Evolutionary conservation across 768 basidiomycete genomes (phyloP).

Genomic region (Tremella mesenterica): DNA sequence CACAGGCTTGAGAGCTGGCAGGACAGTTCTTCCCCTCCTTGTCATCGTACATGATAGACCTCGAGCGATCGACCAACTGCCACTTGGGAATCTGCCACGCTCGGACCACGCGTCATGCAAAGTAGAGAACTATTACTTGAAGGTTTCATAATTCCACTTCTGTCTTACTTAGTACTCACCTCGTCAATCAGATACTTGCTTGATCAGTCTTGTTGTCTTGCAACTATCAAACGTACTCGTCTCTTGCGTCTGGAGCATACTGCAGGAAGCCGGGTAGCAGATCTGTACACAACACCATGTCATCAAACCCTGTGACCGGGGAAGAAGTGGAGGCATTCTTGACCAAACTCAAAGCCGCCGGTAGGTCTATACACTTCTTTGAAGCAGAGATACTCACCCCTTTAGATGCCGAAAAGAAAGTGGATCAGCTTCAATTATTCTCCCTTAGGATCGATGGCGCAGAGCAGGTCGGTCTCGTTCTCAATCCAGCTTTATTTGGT

Average conservation of each 20-base stretch:
- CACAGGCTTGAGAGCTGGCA: too few species aligned
- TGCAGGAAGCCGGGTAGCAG: neutral
- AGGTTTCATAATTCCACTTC: too few species aligned
- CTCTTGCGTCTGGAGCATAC: neutral
- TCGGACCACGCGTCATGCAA: too few species aligned
- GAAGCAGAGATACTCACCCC: neutral
- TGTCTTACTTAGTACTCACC: too few species aligned
- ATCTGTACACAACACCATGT: neutral
- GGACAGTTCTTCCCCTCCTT: too few species aligned
- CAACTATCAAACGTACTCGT: neutral
- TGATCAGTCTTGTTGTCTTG: too few species aligned
- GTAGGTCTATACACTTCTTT: constrained; percentile 7
- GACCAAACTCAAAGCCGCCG: constrained; percentile 27
- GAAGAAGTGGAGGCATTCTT: constrained; percentile 32
- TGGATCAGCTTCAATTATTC: constrained; percentile 41
- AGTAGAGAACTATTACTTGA: too few species aligned
- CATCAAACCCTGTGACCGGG: constrained; percentile 9
- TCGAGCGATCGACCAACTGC: too few species aligned
- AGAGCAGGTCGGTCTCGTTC: constrained; percentile 11
- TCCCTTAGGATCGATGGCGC: constrained; percentile 34
- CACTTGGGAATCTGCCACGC: too few species aligned
- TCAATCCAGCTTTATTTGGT: neutral
- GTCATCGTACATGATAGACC: too few species aligned
- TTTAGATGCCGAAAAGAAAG: constrained; percentile 36
- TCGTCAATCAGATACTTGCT: too few species aligned